A percentile compares a stretch with the other conserved stretches of the same genome.
Evolutionary conservation across 1,284 basidiomycete genomes (phyloP).

Genomic region (Coriolopsis trogii): DNA sequence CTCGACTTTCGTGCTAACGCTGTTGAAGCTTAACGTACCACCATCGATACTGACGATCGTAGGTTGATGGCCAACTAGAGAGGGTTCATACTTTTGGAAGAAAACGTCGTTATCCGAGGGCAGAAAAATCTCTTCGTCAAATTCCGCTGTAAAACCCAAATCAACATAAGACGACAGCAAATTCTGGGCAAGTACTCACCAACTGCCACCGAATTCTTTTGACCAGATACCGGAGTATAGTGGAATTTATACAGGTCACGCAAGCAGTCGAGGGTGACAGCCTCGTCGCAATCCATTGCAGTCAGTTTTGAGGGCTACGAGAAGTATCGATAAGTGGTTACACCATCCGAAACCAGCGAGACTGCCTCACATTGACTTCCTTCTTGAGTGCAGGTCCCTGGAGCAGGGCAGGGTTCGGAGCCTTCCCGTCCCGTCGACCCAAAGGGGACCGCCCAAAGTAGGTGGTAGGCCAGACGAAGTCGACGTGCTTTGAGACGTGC

Average conservation of each 20-base stretch:
- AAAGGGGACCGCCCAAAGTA: constrained; percentile 18
- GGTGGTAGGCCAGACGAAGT: constrained; percentile 28
- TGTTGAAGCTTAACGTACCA: constrained; percentile 32
- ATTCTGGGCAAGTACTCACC: constrained; percentile 8
- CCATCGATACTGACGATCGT: constrained; percentile 41
- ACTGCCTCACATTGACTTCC: neutral
- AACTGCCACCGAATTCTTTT: constrained; percentile 18
- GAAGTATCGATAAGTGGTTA: neutral
- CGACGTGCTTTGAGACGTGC: constrained; percentile 28
- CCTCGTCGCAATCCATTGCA: constrained; percentile 13
- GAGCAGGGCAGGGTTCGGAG: neutral
- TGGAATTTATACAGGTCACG: constrained; percentile 20
- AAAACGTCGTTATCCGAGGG: constrained; percentile 47
- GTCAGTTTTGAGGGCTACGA: neutral
- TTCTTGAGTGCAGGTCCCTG: neutral
- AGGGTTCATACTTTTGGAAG: constrained; percentile 38
- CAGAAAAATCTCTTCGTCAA: constrained; percentile 47
- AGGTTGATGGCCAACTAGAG: constrained; percentile 33
- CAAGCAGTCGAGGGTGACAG: constrained; percentile 19
- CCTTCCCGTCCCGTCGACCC: constrained; percentile 1
- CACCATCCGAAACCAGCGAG: neutral
- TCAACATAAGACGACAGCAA: neutral
- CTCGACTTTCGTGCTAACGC: neutral
- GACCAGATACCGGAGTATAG: constrained; percentile 6
- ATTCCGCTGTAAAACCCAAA: constrained; percentile 42